These are phyloP conservation scores for Phylloporus arenicola DNA, from an alignment of 768 basidiomycete species.

Conservation along the genomic window DNA sequence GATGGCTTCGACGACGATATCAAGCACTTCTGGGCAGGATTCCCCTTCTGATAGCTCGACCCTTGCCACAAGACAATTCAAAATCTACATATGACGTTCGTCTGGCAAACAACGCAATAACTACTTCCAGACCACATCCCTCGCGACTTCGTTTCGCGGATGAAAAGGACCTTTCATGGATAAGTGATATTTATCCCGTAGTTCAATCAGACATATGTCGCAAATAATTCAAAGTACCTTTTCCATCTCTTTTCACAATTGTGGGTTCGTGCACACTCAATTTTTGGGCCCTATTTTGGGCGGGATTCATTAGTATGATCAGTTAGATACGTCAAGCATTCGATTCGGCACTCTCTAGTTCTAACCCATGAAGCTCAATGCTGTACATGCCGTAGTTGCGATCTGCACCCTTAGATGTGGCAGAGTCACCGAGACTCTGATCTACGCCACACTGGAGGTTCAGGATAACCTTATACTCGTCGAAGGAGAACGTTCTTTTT, in stretches of 20 bases:
- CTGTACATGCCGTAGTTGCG: constrained; percentile 81
- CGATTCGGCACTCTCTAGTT: constrained; percentile 47
- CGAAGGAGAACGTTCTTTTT: constrained; percentile 70
- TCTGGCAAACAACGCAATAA: constrained; percentile 28
- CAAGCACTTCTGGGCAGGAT: constrained; percentile 53
- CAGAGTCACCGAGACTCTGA: constrained; percentile 47
- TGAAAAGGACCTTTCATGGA: constrained; percentile 34
- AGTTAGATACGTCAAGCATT: constrained; percentile 20
- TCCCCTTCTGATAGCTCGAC: constrained; percentile 46
- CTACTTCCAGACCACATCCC: constrained; percentile 11
- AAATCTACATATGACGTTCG: constrained; percentile 28
- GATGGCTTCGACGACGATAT: constrained; percentile 48
- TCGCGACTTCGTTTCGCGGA: constrained; percentile 21
- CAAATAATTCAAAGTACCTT: constrained; percentile 1
- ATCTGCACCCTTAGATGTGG: constrained; percentile 50
- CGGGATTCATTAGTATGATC: constrained; percentile 7
- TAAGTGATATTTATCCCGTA: constrained; percentile 12
- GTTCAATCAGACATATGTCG: neutral
- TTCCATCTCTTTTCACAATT: neutral
- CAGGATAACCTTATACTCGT: constrained; percentile 90
- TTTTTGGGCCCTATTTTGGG: neutral
- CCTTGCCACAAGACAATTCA: neutral
- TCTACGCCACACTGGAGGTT: constrained; percentile 85
- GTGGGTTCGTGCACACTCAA: neutral
- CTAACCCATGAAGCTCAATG: constrained; percentile 83